Base-by-base conservation (phyloP, 768 basidiomycete genomes). In the Psilocybe azurescens region DNA sequence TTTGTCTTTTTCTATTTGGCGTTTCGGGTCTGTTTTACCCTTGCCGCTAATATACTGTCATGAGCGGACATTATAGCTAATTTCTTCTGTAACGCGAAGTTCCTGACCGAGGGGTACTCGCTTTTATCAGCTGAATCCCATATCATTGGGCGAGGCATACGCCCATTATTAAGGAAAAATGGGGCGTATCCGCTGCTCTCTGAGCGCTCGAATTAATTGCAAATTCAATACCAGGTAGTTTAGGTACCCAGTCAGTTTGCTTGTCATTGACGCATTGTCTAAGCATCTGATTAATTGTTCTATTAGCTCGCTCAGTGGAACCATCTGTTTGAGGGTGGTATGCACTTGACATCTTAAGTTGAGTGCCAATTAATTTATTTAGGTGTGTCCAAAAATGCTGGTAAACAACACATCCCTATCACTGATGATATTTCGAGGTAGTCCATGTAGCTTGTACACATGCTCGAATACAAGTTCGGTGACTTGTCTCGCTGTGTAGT, bases 391-490 rank as follows among this genome's bases (percentile, higher is more conserved):
- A 83, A 61, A 83, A 83, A 48, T 56, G n/a, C 78, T 78, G 0
- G 79, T 83, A 65, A 83, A 84, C 3, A 79, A 63, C 0, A 73
- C 62, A 57, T 82, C 80, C 1, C 79, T 63, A 56, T 83, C 80
- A 14, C 74, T 78, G 0, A 84, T 68, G 0, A 85, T 79, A 0
- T 57, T 28, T 2, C 64, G 58, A 0, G 79, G 81, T 0, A 83
- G 56, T 0, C 81, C 80, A 58, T 82, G 79, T 0, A 68, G 64
- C 10, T 75, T 76, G 32, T 79, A 80, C 0, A 81, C 66, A 2
- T 72, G 39, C 0, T 67, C 67, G 41, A 79, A 78, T 28, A 80
- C 65, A 0, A 79, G 11, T 39, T 80, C 72, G 0, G 79, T 78
- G 0, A 83, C 54, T 0, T 82, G 73, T 0, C 46, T 41, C 0